Conservation (phyloP, 1,139 yeast species). For the Entelexis paramagnoliae region DNA sequence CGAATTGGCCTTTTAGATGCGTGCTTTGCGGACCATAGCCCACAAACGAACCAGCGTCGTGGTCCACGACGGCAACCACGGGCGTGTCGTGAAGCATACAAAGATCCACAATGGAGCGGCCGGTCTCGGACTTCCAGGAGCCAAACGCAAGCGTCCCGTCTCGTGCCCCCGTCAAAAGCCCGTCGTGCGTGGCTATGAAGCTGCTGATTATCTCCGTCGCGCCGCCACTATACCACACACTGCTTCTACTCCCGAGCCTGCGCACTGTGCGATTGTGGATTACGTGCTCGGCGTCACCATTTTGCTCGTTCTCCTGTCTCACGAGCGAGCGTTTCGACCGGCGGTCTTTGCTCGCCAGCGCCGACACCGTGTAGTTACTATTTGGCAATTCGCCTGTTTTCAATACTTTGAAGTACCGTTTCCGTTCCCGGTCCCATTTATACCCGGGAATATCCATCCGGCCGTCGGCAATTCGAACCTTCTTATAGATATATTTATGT, state of each 20-base stretch:
- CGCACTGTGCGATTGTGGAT: not conserved
- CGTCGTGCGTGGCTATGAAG: not conserved
- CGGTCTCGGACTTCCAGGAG: not conserved
- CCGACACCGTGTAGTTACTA: constrained; percentile 17
- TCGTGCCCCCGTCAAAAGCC: constrained; percentile 12
- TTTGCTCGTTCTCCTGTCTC: not conserved
- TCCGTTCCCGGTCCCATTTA: constrained; percentile 17
- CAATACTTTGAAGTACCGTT: constrained; percentile 20
- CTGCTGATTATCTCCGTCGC: constrained; percentile 5
- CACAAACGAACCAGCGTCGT: constrained; percentile 9
- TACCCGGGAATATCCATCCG: constrained; percentile 21
- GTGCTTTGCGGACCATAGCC: not conserved
- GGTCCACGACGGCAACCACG: constrained; percentile 13
- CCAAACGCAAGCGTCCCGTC: constrained; percentile 9
- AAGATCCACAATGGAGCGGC: constrained; percentile 12
- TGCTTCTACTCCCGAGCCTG: not conserved
- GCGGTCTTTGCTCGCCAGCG: constrained; percentile 12
- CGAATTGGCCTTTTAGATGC: not conserved
- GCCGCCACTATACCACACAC: not conserved
- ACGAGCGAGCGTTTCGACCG: not conserved
- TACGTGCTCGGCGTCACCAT: not conserved
- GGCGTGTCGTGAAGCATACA: not conserved
- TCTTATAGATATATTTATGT: too few species aligned
- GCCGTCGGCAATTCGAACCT: too few species aligned
- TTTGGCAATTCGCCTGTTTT: constrained; percentile 18